Evolutionary conservation across 768 basidiomycete genomes (phyloP), one percentile per base, ranked within the genome.

Genomic region (Lactarius sp.): DNA sequence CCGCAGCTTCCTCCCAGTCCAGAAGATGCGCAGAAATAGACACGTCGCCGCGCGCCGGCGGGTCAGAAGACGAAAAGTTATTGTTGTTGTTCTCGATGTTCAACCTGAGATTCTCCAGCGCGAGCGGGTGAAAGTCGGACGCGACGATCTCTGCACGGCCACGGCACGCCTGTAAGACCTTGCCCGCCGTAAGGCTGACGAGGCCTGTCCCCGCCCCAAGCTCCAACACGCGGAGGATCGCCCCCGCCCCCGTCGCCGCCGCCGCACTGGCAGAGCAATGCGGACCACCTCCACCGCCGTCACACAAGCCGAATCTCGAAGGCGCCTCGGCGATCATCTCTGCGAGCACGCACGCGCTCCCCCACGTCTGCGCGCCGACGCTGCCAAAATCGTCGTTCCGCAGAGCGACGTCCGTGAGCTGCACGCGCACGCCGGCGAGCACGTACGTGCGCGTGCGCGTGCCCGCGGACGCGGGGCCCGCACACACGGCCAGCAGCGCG

Each of bases 341-440:
- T 0, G 91, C 83, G 60, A 95, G 78, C 7, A 94, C 83, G 67
- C 87, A 92, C 3, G 90, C 87, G 10, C 87, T 84, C 4, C 91
- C 92, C 93, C 92, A 95, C 0, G 92, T 94, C 75, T 94, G 92
- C 33, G 90, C 85, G 1, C 92, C 92, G 18, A 92, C 84, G 59
- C 85, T 88, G 13, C 77, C 75, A 66, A 84, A 86, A 67, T 90
- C 87, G n/a, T 79, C 75, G 60, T 89, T 85, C 55, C 85, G 81
- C 49, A 92, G 74, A 2, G 89, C 83, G 2, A 85, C 80, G 71
- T 94, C 92, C 36, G 77, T 84, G 54, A 94, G 69, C 56, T 76
- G 70, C 12, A 88, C 74, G 12, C 74, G 68, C 44, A 78, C 67
- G 50, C 68, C 69, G 2, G 68, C 66, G 60, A 91, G 87, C 0